phyloP scores from a whole-genome alignment of 257 asterid genomes.

The Solanum corneliomulleri region DNA sequence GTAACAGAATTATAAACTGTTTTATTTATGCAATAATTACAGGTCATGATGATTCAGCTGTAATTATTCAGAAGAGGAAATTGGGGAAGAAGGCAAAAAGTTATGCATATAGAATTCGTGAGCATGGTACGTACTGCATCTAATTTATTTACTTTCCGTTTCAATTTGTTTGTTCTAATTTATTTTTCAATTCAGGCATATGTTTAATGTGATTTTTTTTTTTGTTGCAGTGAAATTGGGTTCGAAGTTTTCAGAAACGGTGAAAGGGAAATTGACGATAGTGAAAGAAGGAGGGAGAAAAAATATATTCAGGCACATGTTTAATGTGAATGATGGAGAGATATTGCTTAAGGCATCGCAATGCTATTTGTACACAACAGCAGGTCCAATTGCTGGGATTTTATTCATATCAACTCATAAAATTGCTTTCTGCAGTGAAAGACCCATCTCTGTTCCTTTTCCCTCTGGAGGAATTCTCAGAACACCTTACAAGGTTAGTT shows the following conservation, averaged over 20 bases:
- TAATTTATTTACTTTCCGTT: not conserved
- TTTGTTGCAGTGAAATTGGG: slow-evolving; percentile 48
- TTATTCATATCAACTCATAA: slow-evolving; percentile 58
- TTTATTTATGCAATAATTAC: not conserved
- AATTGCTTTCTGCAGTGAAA: slow-evolving; percentile 71
- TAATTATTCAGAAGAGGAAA: slow-evolving; percentile 17
- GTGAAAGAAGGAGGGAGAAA: slow-evolving; percentile 68
- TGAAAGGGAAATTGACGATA: slow-evolving; percentile 74
- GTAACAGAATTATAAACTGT: not conserved
- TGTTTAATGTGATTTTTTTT: not conserved
- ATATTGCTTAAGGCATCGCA: slow-evolving; percentile 66
- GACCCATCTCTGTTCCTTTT: slow-evolving; percentile 40
- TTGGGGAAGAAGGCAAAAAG: slow-evolving; percentile 31
- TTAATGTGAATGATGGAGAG: slow-evolving; percentile 44
- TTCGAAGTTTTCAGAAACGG: slow-evolving; percentile 59
- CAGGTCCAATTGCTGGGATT: slow-evolving; percentile 88
- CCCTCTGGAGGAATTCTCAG: slow-evolving; percentile 30
- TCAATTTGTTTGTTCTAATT: no score
- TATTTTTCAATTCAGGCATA: no score
- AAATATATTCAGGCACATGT: slow-evolving; percentile 46
- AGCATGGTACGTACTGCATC: slow-evolving; percentile 40
- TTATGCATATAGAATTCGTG: slow-evolving; percentile 57
- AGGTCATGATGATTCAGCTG: slow-evolving; percentile 24
- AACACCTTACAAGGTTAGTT: slow-evolving; percentile 63
- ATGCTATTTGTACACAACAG: slow-evolving; percentile 78